Evolutionary conservation across 1,284 basidiomycete genomes (phyloP).

Genomic region (Papiliotrema flavescens): DNA sequence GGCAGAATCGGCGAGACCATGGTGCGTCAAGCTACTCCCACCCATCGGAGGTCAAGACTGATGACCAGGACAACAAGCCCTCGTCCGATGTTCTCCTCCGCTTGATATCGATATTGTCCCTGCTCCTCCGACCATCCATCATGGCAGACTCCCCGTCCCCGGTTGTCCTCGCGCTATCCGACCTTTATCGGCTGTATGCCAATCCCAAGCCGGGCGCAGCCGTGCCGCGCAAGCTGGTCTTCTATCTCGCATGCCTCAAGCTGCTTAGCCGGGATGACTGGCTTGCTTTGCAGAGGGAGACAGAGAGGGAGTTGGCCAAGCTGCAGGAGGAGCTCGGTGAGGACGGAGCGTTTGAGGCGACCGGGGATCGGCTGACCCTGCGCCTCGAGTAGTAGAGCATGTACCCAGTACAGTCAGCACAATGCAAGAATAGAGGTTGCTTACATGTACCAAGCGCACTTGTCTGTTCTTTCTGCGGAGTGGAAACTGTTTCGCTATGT

Average conservation of each 20-base stretch:
- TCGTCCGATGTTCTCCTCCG: conserved; percentile 13
- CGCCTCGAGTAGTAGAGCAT: too few species aligned
- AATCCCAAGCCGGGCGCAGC: conserved; percentile 13
- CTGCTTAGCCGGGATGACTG: conserved; percentile 30
- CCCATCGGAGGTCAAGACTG: conserved; percentile 1
- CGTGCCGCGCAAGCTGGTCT: conserved; percentile 35
- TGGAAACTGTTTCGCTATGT: too few species aligned
- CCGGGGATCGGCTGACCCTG: too few species aligned
- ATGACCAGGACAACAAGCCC: neutral
- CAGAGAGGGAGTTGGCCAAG: conserved; percentile 20
- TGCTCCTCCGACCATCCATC: conserved; percentile 37
- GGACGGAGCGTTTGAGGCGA: conserved; percentile 1
- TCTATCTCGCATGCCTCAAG: conserved; percentile 34
- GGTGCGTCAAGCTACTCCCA: neutral
- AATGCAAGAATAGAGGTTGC: too few species aligned
- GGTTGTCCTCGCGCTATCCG: conserved; percentile 24
- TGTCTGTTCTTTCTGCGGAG: too few species aligned
- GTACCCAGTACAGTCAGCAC: too few species aligned
- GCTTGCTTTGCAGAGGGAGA: conserved; percentile 29
- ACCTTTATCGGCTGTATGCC: conserved; percentile 27
- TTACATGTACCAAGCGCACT: too few species aligned
- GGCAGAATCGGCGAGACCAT: conserved; percentile 19
- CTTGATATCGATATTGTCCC: conserved; percentile 18
- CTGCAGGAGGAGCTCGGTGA: conserved; percentile 10
- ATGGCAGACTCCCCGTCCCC: conserved; percentile 24